Conservation (phyloP, 2,329 filamentous ascomycete species). For the Nemania bipapillata region DNA sequence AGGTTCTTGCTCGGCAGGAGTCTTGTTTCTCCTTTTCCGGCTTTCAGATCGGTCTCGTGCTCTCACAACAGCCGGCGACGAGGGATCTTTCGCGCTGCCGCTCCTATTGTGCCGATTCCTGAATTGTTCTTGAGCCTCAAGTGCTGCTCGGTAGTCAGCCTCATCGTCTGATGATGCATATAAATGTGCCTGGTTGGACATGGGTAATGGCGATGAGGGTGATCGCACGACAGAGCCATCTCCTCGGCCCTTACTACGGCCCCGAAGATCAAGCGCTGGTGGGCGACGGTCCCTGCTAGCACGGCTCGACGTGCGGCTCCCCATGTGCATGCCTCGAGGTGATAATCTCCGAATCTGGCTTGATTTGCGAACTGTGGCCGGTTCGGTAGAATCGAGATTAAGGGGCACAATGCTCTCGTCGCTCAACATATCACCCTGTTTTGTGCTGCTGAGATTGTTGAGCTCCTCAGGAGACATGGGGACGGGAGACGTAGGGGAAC, state of each 20-base stretch:
- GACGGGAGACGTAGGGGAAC: conserved; percentile 89
- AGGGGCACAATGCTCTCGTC: conserved; percentile 43
- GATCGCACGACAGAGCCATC: conserved; percentile 72
- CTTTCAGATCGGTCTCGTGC: conserved; percentile 56
- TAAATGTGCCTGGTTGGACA: conserved; percentile 69
- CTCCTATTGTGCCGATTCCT: conserved; percentile 66
- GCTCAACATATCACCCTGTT: conserved; percentile 45
- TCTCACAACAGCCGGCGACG: conserved; percentile 48
- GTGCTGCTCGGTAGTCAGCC: conserved; percentile 65
- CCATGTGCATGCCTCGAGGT: conserved; percentile 48
- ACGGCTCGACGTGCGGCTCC: conserved; percentile 63
- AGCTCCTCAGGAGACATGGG: conserved; percentile 94
- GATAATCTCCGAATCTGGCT: conserved; percentile 49
- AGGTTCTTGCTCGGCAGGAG: conserved; percentile 46
- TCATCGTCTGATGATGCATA: conserved; percentile 71
- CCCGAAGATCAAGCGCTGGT: conserved; percentile 64
- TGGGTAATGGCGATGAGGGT: conserved; percentile 82
- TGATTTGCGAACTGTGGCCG: conserved; percentile 59
- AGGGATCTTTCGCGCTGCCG: conserved; percentile 54
- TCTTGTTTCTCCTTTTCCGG: conserved; percentile 51
- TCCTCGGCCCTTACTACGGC: conserved; percentile 70
- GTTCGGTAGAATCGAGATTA: conserved; percentile 54
- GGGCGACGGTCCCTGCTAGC: conserved; percentile 59
- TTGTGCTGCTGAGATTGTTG: conserved; percentile 68
- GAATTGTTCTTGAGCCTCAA: conserved; percentile 66